Percentiles rank a stretch among this genome's conserved stretches.
Evolutionary conservation across 2,329 filamentous ascomycete species (phyloP).

Genomic region (Alternaria gansuensis): DNA sequence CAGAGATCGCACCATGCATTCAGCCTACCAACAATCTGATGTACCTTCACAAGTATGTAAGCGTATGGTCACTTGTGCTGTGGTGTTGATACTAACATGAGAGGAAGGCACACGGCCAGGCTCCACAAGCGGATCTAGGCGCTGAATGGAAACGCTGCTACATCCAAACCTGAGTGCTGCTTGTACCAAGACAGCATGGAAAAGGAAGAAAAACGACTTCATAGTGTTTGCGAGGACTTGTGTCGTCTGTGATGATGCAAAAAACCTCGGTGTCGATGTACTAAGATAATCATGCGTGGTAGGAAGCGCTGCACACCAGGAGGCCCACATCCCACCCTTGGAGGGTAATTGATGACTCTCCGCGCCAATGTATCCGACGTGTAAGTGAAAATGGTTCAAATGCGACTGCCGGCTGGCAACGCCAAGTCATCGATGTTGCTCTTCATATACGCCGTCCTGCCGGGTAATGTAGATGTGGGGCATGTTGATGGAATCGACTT

Average conservation of each 20-base stretch:
- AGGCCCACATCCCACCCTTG: neutral
- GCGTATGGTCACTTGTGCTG: neutral
- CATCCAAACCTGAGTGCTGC: slow-evolving; percentile 34
- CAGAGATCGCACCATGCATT: neutral
- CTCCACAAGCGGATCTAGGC: slow-evolving; percentile 39
- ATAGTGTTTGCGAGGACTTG: neutral
- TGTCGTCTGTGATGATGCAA: neutral
- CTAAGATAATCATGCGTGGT: neutral
- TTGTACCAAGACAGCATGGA: slow-evolving; percentile 13
- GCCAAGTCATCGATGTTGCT: slow-evolving; percentile 5
- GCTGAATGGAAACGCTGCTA: slow-evolving; percentile 34
- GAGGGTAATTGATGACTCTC: neutral
- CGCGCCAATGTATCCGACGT: neutral
- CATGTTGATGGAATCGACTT: neutral
- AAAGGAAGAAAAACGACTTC: slow-evolving; percentile 57
- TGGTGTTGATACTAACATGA: slow-evolving; percentile 20
- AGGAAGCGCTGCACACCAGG: neutral
- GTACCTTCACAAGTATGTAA: slow-evolving; percentile 6
- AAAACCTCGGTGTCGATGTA: neutral
- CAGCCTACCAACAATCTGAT: slow-evolving; percentile 27
- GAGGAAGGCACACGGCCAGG: slow-evolving; percentile 35
- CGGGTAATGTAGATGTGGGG: slow-evolving; percentile 6
- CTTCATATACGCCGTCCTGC: slow-evolving; percentile 2
- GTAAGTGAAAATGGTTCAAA: neutral
- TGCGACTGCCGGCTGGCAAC: neutral